Evolutionary conservation across 768 basidiomycete genomes (phyloP).

Genomic region (Phylloporus arenicola): DNA sequence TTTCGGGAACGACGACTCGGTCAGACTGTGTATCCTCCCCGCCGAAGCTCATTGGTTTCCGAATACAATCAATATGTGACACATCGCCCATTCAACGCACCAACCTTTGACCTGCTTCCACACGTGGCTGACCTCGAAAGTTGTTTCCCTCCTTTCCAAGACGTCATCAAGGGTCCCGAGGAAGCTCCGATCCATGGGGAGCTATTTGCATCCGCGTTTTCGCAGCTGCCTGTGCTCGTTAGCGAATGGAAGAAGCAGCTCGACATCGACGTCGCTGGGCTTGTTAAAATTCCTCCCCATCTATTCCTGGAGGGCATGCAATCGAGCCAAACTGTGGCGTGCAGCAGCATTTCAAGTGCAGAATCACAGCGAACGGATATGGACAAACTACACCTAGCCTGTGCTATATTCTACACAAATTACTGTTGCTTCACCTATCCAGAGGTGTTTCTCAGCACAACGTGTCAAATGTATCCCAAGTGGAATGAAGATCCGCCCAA

Average conservation of each 20-base stretch:
- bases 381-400: constrained; percentile 7
- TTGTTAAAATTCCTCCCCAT: too few relatives aligned
- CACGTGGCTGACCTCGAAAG: too few relatives aligned
- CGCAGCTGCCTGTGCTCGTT: constrained; percentile 4
- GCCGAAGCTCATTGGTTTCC: not conserved
- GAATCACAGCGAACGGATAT: too few relatives aligned
- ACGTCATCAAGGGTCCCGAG: constrained; percentile 5
- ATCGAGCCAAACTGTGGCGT: too few relatives aligned
- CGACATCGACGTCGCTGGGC: not conserved
- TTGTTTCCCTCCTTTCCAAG: not conserved
- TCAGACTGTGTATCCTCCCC: not conserved
- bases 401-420: constrained; percentile 3
- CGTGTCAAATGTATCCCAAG: too few relatives aligned
- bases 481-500: too few relatives aligned
- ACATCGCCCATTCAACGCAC: too few relatives aligned
- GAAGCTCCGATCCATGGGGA: not conserved
- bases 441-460: too few relatives aligned
- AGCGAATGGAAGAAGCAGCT: constrained; percentile 5
- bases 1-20: not conserved
- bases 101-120: too few relatives aligned
- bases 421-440: too few relatives aligned
- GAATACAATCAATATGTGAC: constrained; percentile 1
- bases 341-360: too few relatives aligned
- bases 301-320: too few relatives aligned
- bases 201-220: constrained; percentile 4